These are phyloP conservation scores for Pleurotus tuoliensis DNA, from an alignment of 768 basidiomycete genomes.

Conservation along the genomic window DNA sequence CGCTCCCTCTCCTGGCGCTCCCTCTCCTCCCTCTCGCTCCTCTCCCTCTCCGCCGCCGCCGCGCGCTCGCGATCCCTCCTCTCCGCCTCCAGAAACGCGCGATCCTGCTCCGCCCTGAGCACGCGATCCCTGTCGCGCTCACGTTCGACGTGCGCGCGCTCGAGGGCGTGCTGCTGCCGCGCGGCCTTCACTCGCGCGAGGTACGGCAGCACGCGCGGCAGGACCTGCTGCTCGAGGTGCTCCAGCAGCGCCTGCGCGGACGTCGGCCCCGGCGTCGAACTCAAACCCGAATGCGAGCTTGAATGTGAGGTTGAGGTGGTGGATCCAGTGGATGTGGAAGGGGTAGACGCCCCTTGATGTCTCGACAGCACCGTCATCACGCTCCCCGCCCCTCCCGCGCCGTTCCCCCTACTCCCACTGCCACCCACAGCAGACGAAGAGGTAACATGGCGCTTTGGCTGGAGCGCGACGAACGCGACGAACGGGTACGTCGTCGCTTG, in stretches of 20 bases:
- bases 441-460: slow-evolving; percentile 54
- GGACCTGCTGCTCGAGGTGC: slow-evolving; percentile 66
- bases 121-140: slow-evolving; percentile 24
- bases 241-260: slow-evolving; percentile 57
- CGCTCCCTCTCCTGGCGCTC: slow-evolving; percentile 15
- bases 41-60: slow-evolving; percentile 19
- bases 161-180: slow-evolving; percentile 35
- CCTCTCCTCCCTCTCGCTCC: slow-evolving; percentile 29
- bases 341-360: no score
- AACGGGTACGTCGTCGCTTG: slow-evolving; percentile 92
- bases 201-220: slow-evolving; percentile 80
- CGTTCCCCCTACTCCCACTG: no score
- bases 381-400: no score
- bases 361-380: no score
- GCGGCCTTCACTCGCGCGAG: slow-evolving; percentile 57
- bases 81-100: slow-evolving; percentile 46
- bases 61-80: slow-evolving; percentile 20
- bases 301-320: slow-evolving; percentile 69
- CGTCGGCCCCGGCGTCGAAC: slow-evolving; percentile 42
- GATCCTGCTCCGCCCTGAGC: slow-evolving; percentile 65
- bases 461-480: slow-evolving; percentile 86
- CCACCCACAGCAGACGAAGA: slow-evolving; percentile 21
- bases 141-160: slow-evolving; percentile 57
- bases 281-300: slow-evolving; percentile 58
- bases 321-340: slow-evolving; percentile 16